A percentile compares a stretch with the other conserved stretches of the same genome.
Evolutionary conservation across 108 stramenopile genomes (phyloP).

Genomic region (Craspedostauros australis): DNA sequence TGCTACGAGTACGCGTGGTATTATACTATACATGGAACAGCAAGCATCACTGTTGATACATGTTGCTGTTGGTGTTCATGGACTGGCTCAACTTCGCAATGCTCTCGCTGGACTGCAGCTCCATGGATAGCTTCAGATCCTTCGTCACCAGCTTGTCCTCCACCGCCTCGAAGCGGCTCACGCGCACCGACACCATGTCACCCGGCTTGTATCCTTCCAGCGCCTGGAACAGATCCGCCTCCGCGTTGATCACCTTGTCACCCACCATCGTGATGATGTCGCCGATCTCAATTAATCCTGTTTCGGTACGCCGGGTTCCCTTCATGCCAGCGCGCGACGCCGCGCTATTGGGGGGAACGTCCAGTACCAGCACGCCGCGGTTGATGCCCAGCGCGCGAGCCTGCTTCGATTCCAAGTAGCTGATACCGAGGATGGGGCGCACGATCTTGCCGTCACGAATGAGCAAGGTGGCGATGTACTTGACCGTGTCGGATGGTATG

Average conservation of each 20-base stretch:
- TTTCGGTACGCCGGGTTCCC: constrained; percentile 65
- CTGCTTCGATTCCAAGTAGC: constrained; percentile 81
- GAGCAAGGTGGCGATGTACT: constrained; percentile 60
- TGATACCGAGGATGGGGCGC: constrained; percentile 83
- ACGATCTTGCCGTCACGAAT: constrained; percentile 83
- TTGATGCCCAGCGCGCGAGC: constrained; percentile 85
- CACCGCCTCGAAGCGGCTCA: constrained; percentile 47
- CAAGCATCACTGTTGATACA: too few species aligned
- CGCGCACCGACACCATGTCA: constrained; percentile 71
- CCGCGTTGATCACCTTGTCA: constrained; percentile 59
- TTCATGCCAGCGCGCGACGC: constrained; percentile 60
- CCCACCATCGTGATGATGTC: constrained; percentile 89
- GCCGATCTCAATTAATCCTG: constrained; percentile 80
- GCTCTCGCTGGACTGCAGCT: constrained; percentile 25
- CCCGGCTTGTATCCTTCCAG: constrained; percentile 81
- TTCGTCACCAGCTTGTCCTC: constrained; percentile 18
- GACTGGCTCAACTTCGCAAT: too few species aligned
- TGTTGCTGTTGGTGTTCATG: too few species aligned
- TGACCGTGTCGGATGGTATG: constrained; percentile 88
- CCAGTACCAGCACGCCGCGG: constrained; percentile 86
- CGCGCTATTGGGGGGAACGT: constrained; percentile 75
- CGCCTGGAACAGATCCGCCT: constrained; percentile 86
- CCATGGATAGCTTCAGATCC: constrained; percentile 19
- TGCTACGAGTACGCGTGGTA: too few species aligned
- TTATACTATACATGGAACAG: too few species aligned